Conservation (phyloP, 1,139 yeast genomes). For the Pichia sp. region DNA sequence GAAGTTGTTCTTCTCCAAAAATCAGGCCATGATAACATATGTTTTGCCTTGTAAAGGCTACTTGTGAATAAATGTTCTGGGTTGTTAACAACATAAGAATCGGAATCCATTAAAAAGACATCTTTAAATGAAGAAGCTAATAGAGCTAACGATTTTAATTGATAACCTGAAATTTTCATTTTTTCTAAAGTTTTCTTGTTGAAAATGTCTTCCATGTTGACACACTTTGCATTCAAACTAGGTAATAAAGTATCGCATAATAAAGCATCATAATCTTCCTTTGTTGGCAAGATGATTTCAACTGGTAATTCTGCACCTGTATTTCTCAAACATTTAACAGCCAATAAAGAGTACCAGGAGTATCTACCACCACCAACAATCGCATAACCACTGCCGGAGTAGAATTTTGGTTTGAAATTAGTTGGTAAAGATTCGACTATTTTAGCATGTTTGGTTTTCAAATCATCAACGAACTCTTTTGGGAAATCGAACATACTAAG, state of each 20-base stretch:
- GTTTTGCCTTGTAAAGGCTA: conserved; percentile 33
- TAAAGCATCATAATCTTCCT: conserved; percentile 46
- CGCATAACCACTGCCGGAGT: conserved; percentile 73
- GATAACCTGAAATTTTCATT: conserved; percentile 47
- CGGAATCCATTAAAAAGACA: conserved; percentile 52
- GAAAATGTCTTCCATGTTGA: conserved; percentile 40
- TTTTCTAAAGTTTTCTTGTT: conserved; percentile 27
- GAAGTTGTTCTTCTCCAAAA: conserved; percentile 64
- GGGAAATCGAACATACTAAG: conserved; percentile 24
- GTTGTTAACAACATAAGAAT: conserved; percentile 51
- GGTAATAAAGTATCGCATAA: conserved; percentile 48
- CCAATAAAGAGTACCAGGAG: conserved; percentile 66
- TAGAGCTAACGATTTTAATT: conserved; percentile 56
- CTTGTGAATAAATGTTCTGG: conserved; percentile 50
- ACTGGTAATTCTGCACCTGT: conserved; percentile 67
- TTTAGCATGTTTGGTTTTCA: conserved; percentile 26
- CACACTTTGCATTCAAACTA: conserved; percentile 44
- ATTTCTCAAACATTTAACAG: conserved; percentile 60
- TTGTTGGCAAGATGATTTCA: conserved; percentile 56
- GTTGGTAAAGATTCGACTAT: conserved; percentile 27
- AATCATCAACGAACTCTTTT: conserved; percentile 27
- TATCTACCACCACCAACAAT: conserved; percentile 79
- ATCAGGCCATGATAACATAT: conserved; percentile 58
- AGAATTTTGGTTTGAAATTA: conserved; percentile 31
- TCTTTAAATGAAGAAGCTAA: conserved; percentile 51